A percentile compares a stretch with the other conserved stretches of the same genome.
phyloP scores from a whole-genome alignment of 2,329 filamentous ascomycete genomes.

The Penicillium sp. region DNA sequence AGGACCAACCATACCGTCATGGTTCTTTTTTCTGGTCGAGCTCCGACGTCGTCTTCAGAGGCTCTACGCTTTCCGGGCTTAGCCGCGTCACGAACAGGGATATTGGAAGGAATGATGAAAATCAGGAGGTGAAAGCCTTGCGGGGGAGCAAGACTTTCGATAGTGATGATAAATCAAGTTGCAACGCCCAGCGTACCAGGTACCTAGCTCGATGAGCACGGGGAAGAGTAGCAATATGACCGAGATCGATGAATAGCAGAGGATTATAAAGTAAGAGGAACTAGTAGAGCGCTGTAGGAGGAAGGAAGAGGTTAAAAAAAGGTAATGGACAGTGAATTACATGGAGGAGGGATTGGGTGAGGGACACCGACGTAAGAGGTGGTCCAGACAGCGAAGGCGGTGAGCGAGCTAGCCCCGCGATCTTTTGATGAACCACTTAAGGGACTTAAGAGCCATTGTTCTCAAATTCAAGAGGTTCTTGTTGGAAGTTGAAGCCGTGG shows the following conservation, averaged over 20 bases:
- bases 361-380: conserved; percentile 30
- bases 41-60: conserved; percentile 47
- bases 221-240: conserved; percentile 10
- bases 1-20: conserved; percentile 47
- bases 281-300: conserved; percentile 2
- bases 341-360: conserved; percentile 12
- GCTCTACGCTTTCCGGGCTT: conserved; percentile 56
- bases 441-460: neutral
- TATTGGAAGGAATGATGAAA: conserved; percentile 46
- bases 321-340: conserved; percentile 16
- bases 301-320: conserved; percentile 8
- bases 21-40: conserved; percentile 53
- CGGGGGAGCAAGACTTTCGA: conserved; percentile 44
- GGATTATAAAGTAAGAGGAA: conserved; percentile 11
- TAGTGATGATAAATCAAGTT: conserved; percentile 26
- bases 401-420: conserved; percentile 9
- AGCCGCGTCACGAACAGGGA: conserved; percentile 45
- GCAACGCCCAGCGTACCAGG: conserved; percentile 31
- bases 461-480: neutral
- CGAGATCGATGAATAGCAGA: conserved; percentile 7
- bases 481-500: neutral
- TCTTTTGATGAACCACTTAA: neutral
- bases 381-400: conserved; percentile 19
- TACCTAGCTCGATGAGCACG: conserved; percentile 21
- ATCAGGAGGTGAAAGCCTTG: conserved; percentile 41